Evolutionary conservation across 2,329 filamentous ascomycete species (phyloP), one percentile per base, ranked within the genome.

Genomic region (Myotisia sp.): DNA sequence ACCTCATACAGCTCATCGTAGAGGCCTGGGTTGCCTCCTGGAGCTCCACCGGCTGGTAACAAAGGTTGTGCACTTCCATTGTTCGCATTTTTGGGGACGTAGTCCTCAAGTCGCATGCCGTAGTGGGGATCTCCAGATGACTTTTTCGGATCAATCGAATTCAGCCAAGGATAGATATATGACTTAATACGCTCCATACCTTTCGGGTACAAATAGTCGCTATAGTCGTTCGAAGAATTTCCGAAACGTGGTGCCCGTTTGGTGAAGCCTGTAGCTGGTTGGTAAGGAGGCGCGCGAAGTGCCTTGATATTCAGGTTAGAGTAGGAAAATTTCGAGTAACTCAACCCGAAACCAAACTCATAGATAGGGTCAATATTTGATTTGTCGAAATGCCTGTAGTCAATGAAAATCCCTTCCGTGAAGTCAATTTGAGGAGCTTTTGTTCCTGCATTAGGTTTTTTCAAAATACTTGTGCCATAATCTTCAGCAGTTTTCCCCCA

Each of bases 161-260:
- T 76, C 44, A 78, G 57, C 56, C 68, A 78, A 2, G 74, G 71
- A 53, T 76, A 78, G 51, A 77, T 74, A 59, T 72, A 78, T 17
- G 57, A 51, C 14, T 56, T 54, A 33, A 75, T 56, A 8, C 58
- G 61, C 13, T 62, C 56, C 42, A 72, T 54, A 44, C 61, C 63
- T 17, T 58, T 49, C 2, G 74, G 74, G 59, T 64, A 76, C 26
- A 71, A 48, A 48, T 74, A 72, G 29, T 68, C 59, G 0, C 64
- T 55, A 2, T 60, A 52, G 34, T 69, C 51, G 34, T 62, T 66
- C 51, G 56, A 62, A 43, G 58, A 51, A 24, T 51, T 52, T 37
- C 71, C 70, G 21, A 71, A 60, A 1, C 56, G 58, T 5, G 68
- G 69, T 2, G 74, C 74, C 2, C 67, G 52, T 10, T 51, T 50